Evolutionary conservation across 139 green algal genomes (phyloP), one percentile per base, ranked within the genome.

Genomic region (Astrephomene gubernaculifera): DNA sequence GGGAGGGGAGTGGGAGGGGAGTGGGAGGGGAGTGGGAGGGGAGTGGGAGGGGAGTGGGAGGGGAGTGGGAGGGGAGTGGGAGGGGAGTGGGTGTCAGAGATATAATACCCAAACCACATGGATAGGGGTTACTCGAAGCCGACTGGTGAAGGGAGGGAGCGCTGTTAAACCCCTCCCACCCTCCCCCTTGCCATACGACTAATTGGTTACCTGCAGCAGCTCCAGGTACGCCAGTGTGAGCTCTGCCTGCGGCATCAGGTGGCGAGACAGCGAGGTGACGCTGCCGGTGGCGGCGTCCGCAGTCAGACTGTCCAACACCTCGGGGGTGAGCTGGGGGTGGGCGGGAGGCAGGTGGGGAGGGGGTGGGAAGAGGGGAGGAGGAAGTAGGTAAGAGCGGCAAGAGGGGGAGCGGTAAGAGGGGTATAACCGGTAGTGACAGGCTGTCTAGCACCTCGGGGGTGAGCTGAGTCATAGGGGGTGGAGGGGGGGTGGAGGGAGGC

Each of bases 181-280:
- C n/a, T n/a, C n/a, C n/a, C n/a, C n/a, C n/a, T n/a, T n/a, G n/a
- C n/a, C n/a, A n/a, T n/a, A n/a, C n/a, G n/a, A n/a, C n/a, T n/a
- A n/a, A n/a, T n/a, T n/a, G n/a, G n/a, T n/a, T n/a, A n/a, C n/a
- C 39, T 44, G 71, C 49, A 93, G 65, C 68, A 90, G 70, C 36
- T 90, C 80, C 29, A 92, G 71, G 76, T 90, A 86, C 0, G 85
- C 60, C 67, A 90, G 31, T 22, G 84, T 85, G 35, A 90, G 68
- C 82, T 91, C 90, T 24, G 87, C 70, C 71, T 88, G 87, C 6
- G 74, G 85, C 76, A 83, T 38, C 43, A 73, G 60, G 22, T 72
- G 60, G 29, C 41, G n/a, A 35, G 53, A 57, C 22, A 83, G 76
- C 14, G 60, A 22, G n/a, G 73, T 72, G 10, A 70, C 74, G 43